phyloP scores from a whole-genome alignment of 2,329 filamentous ascomycete genomes.

The Trichoderma hamatum region DNA sequence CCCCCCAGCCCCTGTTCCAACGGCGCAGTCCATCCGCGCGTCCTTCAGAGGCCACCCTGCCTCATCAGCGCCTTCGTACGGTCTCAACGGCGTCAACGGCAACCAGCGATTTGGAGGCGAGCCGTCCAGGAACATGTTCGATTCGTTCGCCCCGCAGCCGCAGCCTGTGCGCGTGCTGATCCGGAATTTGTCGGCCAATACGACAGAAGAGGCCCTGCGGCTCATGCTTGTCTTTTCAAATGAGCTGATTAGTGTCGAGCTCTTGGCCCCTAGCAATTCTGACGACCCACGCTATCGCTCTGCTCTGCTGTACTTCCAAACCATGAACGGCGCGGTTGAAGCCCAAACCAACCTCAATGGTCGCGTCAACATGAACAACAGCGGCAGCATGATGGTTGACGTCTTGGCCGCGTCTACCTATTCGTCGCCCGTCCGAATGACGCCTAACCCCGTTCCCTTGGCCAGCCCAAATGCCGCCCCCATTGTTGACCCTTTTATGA shows the following conservation, averaged over 20 bases:
- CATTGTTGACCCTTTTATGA: slow-evolving; percentile 65
- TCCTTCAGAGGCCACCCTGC: slow-evolving; percentile 29
- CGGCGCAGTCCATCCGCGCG: not conserved
- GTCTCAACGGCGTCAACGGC: slow-evolving; percentile 24
- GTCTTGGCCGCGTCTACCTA: slow-evolving; percentile 51
- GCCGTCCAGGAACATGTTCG: slow-evolving; percentile 45
- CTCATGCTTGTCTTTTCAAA: slow-evolving; percentile 63
- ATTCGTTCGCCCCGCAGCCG: slow-evolving; percentile 43
- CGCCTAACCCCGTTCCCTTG: slow-evolving; percentile 22
- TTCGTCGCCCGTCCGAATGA: not conserved
- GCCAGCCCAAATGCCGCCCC: slow-evolving; percentile 41
- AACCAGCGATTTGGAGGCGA: slow-evolving; percentile 45
- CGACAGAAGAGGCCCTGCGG: slow-evolving; percentile 56
- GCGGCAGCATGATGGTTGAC: slow-evolving; percentile 60
- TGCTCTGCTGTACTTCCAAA: slow-evolving; percentile 58
- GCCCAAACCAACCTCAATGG: slow-evolving; percentile 62
- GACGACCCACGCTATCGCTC: slow-evolving; percentile 55
- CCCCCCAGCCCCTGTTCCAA: not conserved
- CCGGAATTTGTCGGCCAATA: slow-evolving; percentile 57
- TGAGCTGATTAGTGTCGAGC: slow-evolving; percentile 55
- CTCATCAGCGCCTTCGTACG: slow-evolving; percentile 37
- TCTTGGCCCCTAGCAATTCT: slow-evolving; percentile 54
- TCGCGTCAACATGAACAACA: slow-evolving; percentile 54
- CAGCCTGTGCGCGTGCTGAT: slow-evolving; percentile 51
- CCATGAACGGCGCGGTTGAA: slow-evolving; percentile 55